These are phyloP conservation scores for Kentomonas sorsogonicus DNA, from an alignment of 208 protist species.

Conservation along the genomic window DNA sequence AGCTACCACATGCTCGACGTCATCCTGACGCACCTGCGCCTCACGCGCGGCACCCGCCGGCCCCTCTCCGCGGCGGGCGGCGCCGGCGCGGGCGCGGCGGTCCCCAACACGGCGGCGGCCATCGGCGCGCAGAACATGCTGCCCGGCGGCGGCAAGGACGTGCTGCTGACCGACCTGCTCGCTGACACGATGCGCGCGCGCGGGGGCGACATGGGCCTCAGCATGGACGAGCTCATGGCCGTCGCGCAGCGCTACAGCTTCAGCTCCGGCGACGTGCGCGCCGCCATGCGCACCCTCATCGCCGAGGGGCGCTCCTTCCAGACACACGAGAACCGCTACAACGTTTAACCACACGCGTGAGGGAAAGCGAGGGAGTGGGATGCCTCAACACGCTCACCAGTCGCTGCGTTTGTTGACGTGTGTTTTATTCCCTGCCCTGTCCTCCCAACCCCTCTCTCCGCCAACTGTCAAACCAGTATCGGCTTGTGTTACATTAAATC, in stretches of 20 bases:
- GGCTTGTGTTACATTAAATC: not conserved
- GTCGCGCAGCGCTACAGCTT: constrained; percentile 67
- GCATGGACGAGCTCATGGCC: constrained; percentile 75
- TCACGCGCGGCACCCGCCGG: constrained; percentile 59
- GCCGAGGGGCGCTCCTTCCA: constrained; percentile 80
- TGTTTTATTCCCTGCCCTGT: not conserved
- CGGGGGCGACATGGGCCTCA: constrained; percentile 44
- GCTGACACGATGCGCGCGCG: constrained; percentile 59
- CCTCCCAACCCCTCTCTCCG: not conserved
- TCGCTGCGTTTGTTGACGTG: not conserved
- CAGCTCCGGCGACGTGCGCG: constrained; percentile 51
- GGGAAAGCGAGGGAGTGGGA: not conserved
- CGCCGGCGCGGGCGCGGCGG: no score
- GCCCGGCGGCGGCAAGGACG: constrained; percentile 55
- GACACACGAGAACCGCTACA: constrained; percentile 81
- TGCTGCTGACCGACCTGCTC: constrained; percentile 74
- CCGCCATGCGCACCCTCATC: constrained; percentile 59
- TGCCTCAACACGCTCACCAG: not conserved
- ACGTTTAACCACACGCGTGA: constrained; percentile 51
- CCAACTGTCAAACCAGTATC: not conserved
- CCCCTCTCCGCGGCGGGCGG: constrained; percentile 9
- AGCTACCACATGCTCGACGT: constrained; percentile 86
- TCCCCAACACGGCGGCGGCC: constrained; percentile 54
- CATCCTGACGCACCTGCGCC: constrained; percentile 83
- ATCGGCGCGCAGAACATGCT: constrained; percentile 66